Evolutionary conservation across 371 early-diverging fungal species (phyloP).

Genomic region (Gilbertella persicaria): DNA sequence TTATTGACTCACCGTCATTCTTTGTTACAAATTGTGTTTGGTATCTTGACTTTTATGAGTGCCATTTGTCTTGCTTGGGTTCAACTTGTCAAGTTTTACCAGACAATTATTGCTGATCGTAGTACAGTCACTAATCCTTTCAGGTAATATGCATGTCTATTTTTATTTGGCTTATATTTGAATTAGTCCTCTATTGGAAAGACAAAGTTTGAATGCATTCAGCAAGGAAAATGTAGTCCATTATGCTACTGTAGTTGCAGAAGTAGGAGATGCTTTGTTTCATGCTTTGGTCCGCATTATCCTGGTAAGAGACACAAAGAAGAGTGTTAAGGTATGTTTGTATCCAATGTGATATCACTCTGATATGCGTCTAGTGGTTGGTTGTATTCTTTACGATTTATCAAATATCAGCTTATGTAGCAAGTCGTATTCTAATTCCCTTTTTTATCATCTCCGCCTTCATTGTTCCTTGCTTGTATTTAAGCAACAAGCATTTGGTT

Average conservation of each 20-base stretch:
- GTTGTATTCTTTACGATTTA: slow-evolving; percentile 29
- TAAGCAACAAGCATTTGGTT: slow-evolving; percentile 32
- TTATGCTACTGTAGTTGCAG: slow-evolving; percentile 24
- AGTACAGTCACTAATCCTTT: slow-evolving; percentile 6
- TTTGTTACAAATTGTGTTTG: slow-evolving; percentile 31
- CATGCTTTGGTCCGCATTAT: slow-evolving; percentile 31
- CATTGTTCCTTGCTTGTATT: slow-evolving; percentile 33
- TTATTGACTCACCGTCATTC: slow-evolving; percentile 30
- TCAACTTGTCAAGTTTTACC: slow-evolving; percentile 7
- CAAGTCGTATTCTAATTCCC: slow-evolving; percentile 22
- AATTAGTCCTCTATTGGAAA: slow-evolving; percentile 1
- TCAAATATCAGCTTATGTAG: slow-evolving; percentile 28
- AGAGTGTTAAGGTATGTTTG: slow-evolving; percentile 35
- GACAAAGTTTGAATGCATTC: not conserved
- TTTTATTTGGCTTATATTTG: not conserved
- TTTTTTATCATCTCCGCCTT: slow-evolving; percentile 25
- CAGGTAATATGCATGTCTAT: not conserved
- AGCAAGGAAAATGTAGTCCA: slow-evolving; percentile 24
- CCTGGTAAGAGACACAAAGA: slow-evolving; percentile 29
- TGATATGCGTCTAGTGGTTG: slow-evolving; percentile 24
- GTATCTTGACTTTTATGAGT: slow-evolving; percentile 26
- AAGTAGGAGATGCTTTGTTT: slow-evolving; percentile 26
- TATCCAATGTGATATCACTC: no score
- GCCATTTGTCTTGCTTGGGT: slow-evolving; percentile 36
- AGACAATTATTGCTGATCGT: slow-evolving; percentile 1